These are phyloP conservation scores for Podaxis sp. DNA, from an alignment of 768 basidiomycete genomes.

Conservation along the genomic window DNA sequence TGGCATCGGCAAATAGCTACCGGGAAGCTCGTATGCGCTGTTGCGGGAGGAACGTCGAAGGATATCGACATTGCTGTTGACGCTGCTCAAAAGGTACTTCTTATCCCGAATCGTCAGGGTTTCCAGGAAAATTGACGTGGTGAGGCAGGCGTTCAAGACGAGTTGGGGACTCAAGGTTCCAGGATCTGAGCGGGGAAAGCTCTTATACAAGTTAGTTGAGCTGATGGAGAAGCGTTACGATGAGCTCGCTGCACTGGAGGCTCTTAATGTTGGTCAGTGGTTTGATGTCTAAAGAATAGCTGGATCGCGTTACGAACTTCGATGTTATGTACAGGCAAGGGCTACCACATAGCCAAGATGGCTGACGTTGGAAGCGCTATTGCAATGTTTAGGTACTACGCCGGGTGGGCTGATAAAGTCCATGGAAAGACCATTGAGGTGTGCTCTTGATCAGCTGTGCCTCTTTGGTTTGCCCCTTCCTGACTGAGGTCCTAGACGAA, in stretches of 20 bases:
- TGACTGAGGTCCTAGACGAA: constrained; percentile 38
- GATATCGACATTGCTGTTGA: constrained; percentile 80
- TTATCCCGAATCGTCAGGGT: not conserved
- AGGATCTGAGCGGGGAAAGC: constrained; percentile 49
- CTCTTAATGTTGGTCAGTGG: constrained; percentile 61
- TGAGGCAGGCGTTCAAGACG: constrained; percentile 43
- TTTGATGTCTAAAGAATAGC: not conserved
- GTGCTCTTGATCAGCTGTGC: constrained; percentile 1
- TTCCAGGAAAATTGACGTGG: not conserved
- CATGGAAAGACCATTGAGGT: constrained; percentile 74
- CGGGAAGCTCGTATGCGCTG: constrained; percentile 58
- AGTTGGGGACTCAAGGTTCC: constrained; percentile 67
- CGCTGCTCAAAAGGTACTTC: constrained; percentile 55
- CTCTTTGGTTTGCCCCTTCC: not conserved
- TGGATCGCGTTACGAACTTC: not conserved
- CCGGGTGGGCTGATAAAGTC: constrained; percentile 89
- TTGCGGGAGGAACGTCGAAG: constrained; percentile 59
- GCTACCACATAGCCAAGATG: constrained; percentile 45
- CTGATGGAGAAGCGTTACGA: constrained; percentile 63
- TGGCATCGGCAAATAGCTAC: constrained; percentile 40
- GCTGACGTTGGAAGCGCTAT: constrained; percentile 51
- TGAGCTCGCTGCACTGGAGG: constrained; percentile 72
- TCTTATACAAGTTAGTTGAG: constrained; percentile 63
- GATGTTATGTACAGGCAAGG: constrained; percentile 44
- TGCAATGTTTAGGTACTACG: constrained; percentile 70